Evolutionary conservation across 192 early-diverging fungal genomes (phyloP), one percentile per base, ranked within the genome.

Genomic region (Coemansia reversa): DNA sequence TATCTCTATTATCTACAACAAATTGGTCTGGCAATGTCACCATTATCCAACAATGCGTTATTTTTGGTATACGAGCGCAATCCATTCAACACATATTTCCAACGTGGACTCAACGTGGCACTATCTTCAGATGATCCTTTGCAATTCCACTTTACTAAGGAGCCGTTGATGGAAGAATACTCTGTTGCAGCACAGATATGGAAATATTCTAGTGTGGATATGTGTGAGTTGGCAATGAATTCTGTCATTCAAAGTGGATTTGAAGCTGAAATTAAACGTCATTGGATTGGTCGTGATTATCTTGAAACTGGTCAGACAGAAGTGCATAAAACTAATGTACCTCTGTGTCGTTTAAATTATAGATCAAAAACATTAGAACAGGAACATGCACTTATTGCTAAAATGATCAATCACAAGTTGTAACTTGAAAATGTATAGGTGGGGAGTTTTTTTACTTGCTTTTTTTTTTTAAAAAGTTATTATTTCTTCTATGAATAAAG

Each of bases 111-210:
- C 29, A 95, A 98, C 71, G 91, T 98, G 7, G 89, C 89, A 12
- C 74, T 98, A n/a, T 93, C 91, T 18, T 95, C 93, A 2, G 95
- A 98, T 66, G 95, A 98, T 74, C 95, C 95, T 9, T 63, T 98
- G 39, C 95, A 98, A 75, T 96, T 98, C 79, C 95, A 98, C 67
- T 95, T 93, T 58, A 98, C 95, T 8, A 94, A 92, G 69, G 95
- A 98, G 72, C 95, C 95, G 0, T 65, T 98, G 74, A 98, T 96
- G 76, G 95, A 98, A 72, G 95, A 98, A 71, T 98, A 94, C 75
- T 93, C 91, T 63, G 91, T 96, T 0, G 94, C 92, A 2, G 91
- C 94, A 29, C 94, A 96, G 88, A 98, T 98, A 60, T 98, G 92
- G 91, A 96, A 96, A 69, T 77, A 93, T 24, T 92, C 91, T n/a